Evolutionary conservation across 441 rosid species (phyloP).

Genomic region (Euphorbia schlechtendalii): DNA sequence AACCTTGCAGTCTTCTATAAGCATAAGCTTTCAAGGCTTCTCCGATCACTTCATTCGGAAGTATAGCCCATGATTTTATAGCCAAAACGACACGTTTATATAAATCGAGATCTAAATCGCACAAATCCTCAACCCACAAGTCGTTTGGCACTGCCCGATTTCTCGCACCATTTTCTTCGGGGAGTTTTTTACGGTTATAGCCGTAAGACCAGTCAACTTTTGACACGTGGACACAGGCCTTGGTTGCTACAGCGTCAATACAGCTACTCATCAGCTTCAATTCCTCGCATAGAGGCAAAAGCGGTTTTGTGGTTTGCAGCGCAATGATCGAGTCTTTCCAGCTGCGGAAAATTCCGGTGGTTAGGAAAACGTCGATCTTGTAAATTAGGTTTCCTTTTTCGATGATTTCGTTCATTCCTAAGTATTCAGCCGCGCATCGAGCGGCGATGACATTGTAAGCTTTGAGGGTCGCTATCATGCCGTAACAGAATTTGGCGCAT

Average conservation of each 20-base stretch:
- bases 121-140: constrained; percentile 91
- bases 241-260: constrained; percentile 58
- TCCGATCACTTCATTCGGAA: constrained; percentile 53
- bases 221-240: constrained; percentile 53
- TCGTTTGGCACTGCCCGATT: constrained; percentile 59
- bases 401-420: constrained; percentile 62
- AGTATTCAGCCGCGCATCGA: constrained; percentile 71
- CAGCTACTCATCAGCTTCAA: constrained; percentile 49
- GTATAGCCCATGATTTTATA: constrained; percentile 38
- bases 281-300: constrained; percentile 56
- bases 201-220: constrained; percentile 80
- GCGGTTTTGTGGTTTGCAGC: constrained; percentile 52
- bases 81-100: constrained; percentile 48
- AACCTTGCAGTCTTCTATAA: constrained; percentile 58
- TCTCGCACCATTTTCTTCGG: constrained; percentile 48
- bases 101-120: constrained; percentile 62
- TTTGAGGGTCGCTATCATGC: constrained; percentile 69
- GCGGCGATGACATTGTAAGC: constrained; percentile 64
- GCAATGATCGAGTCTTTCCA: constrained; percentile 86
- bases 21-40: constrained; percentile 81
- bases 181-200: constrained; percentile 58
- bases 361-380: constrained; percentile 76
- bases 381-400: constrained; percentile 77
- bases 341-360: constrained; percentile 59
- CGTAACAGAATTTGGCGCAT: constrained; percentile 24